phyloP scores from a whole-genome alignment of 2,329 filamentous ascomycete species.

The Aureobasidium sp. region DNA sequence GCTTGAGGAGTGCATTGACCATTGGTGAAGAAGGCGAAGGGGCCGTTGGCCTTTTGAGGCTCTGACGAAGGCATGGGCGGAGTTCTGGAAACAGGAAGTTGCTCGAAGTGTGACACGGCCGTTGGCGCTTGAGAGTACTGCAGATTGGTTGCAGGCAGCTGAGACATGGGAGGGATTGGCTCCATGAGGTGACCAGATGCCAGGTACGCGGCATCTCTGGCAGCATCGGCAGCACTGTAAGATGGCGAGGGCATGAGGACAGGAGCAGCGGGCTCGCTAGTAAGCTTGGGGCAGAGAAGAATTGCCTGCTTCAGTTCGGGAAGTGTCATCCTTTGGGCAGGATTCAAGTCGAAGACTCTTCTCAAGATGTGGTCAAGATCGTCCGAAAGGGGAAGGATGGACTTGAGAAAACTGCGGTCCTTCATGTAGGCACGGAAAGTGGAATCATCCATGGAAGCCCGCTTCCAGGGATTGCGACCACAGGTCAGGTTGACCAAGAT shows the following conservation, averaged over 20 bases:
- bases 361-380: slow-evolving; percentile 83
- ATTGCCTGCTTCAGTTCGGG: slow-evolving; percentile 71
- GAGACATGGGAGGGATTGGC: slow-evolving; percentile 13
- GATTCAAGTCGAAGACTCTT: slow-evolving; percentile 80
- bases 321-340: slow-evolving; percentile 72
- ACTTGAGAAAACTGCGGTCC: slow-evolving; percentile 79
- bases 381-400: slow-evolving; percentile 82
- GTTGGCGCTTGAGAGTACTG: slow-evolving; percentile 2
- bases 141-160: slow-evolving; percentile 8
- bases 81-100: slow-evolving; percentile 4
- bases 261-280: slow-evolving; percentile 37
- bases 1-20: slow-evolving; percentile 15
- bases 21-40: slow-evolving; percentile 6
- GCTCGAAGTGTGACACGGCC: slow-evolving; percentile 5
- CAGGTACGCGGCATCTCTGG: slow-evolving; percentile 13
- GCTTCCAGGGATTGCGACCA: slow-evolving; percentile 98
- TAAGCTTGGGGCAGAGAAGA: slow-evolving; percentile 67
- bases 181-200: slow-evolving; percentile 12
- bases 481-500: slow-evolving; percentile 96
- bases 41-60: slow-evolving; percentile 3
- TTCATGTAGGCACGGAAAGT: slow-evolving; percentile 87
- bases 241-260: slow-evolving; percentile 14
- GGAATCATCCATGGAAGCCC: slow-evolving; percentile 84
- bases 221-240: slow-evolving; percentile 16
- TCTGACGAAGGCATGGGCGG: slow-evolving; percentile 6